Base-by-base conservation (phyloP, 495 filamentous ascomycete genomes). In the Penicillium verhagenii region DNA sequence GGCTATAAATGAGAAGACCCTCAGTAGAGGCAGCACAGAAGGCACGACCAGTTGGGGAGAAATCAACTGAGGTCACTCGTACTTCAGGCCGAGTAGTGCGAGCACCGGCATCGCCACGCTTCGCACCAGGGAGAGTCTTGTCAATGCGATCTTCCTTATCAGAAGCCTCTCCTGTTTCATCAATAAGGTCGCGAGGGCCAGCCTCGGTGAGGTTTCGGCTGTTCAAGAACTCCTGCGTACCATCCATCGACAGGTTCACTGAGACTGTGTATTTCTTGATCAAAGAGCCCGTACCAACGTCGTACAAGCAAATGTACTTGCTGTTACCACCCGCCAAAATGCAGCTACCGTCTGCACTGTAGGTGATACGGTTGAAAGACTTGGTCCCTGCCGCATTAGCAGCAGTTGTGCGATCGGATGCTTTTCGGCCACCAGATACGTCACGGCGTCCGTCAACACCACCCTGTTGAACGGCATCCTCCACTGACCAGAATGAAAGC, bases 271-370 rank as follows among this genome's bases (percentile, higher is more conserved):
- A 97, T 58, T 96, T 96, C 61, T 93, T 96, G 50, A 96, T 73
- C n/a, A 98, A 76, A 3, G 90, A 89, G 62, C 92, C 91, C 4
- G 92, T 93, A 39, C 81, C 80, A 20, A 94, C 89, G 46, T 94
- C 91, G 69, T 98, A 98, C 50, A 98, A 75, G 65, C 95, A 97
- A 25, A 98, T 96, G 65, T 91, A 96, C 73, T 97, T 98, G 82
- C 90, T 96, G 71, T 92, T 96, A 6, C 94, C 94, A 45, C 81
- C 92, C 0, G 92, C 93, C 37, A 98, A 76, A 20, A 97, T 78
- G 67, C 92, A 97, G 50, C 82, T 86, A 37, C 94, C 95, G 62
- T 98, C 94, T 2, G 90, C 85, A 60, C 89, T 94, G 73, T 97
- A 98, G 37, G 83, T 82, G 57, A 98, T 85, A 48, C 86, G 88